These are phyloP conservation scores for Tricholoma sp. DNA, from an alignment of 768 basidiomycete species.

Conservation along the genomic window DNA sequence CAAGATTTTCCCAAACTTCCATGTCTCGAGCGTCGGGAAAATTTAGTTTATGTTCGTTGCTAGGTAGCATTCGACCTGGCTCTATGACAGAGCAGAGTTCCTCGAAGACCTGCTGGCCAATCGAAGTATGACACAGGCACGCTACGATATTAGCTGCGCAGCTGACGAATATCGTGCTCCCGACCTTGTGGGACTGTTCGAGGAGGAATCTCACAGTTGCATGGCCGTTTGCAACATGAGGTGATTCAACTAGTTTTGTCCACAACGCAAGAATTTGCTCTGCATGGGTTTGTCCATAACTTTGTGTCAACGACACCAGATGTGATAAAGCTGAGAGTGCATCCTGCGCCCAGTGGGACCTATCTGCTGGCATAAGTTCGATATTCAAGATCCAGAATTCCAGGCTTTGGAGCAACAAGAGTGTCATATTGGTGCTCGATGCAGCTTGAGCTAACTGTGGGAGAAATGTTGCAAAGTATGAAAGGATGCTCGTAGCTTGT, in stretches of 20 bases:
- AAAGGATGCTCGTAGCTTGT: constrained; percentile 58
- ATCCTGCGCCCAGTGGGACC: constrained; percentile 47
- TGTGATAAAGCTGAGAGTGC: constrained; percentile 70
- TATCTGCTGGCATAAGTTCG: constrained; percentile 59
- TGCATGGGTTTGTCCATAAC: constrained; percentile 66
- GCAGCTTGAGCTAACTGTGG: constrained; percentile 52
- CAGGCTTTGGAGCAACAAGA: constrained; percentile 70
- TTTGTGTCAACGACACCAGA: constrained; percentile 75
- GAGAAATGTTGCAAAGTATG: constrained; percentile 70
- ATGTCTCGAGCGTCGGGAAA: constrained; percentile 62
- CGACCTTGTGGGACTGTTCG: constrained; percentile 83
- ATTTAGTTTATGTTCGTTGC: constrained; percentile 63
- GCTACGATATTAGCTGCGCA: constrained; percentile 81
- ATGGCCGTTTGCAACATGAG: constrained; percentile 68
- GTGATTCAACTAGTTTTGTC: constrained; percentile 69
- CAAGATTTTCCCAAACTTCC: constrained; percentile 76
- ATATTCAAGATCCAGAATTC: constrained; percentile 83
- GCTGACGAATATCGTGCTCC: constrained; percentile 68
- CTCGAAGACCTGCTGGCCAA: constrained; percentile 69
- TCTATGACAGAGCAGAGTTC: constrained; percentile 84
- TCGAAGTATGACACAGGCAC: constrained; percentile 72
- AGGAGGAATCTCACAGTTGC: constrained; percentile 79
- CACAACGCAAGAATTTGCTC: constrained; percentile 80
- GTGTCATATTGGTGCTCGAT: constrained; percentile 38
- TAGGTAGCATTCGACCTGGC: constrained; percentile 78